Base-by-base conservation (phyloP, 495 filamentous ascomycete genomes). In the Talaromyces trachyspermus region DNA sequence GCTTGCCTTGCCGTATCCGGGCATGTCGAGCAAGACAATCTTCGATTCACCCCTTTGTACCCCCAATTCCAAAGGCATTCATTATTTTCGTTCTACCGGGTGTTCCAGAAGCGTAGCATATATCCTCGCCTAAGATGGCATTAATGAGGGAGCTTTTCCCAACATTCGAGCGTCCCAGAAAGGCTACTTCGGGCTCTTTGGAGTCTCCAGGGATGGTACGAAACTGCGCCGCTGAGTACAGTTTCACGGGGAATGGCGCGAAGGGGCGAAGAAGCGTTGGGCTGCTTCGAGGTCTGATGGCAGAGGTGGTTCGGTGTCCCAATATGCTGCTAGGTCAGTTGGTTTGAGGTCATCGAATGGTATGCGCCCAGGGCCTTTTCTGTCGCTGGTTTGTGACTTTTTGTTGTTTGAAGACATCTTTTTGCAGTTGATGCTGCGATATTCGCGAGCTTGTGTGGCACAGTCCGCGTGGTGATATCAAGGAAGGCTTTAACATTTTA, bases 61-160 rank as follows among this genome's bases (percentile, higher is more conserved):
- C 76, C 0, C 83, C 84, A 22, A 95, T 83, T 2, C 80, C 82
- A 62, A 88, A 96, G 0, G 81, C 85, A 57, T 95, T 95, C 77
- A 98, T 86, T 15, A 81, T 77, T 49, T 71, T 73, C 15, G 92
- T 98, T 38, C 79, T 70, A 0, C 92, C 92, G 0, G 89, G 86
- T 29, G 79, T 83, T 2, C 69, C 78, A 26, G 80, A 85, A 5
- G 83, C 85, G 63, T 80, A 78, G 48, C 74, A 77, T 5, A 77
- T 60, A 24, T 71, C 66, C 12, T 75, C 66, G 17, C 77, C 75
- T 49, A 91, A 76, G 5, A 97, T 68, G 1, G 85, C 84, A 60
- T 98, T 98, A 49, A 97, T 68, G 19, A 97, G 71, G 6, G 81
- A 85, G 24, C 85, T 89, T 61, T 98, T 98, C 29, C 90, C 92